phyloP scores from a whole-genome alignment of 352 stramenopile genomes.

The Globisporangium canariense region DNA sequence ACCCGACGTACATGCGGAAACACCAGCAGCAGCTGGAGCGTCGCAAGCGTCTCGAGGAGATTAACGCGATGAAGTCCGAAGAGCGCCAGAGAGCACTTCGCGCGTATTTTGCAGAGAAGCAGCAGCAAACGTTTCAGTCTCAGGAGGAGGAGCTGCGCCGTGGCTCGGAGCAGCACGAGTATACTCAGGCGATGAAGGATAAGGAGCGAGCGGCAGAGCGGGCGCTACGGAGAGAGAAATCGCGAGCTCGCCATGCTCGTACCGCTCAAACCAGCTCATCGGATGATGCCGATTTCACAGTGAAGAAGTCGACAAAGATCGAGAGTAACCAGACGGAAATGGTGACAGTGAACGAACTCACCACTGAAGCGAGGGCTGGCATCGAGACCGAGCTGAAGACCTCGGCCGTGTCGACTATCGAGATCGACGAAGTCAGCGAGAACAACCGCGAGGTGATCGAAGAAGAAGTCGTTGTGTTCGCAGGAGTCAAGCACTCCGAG shows the following conservation, averaged over 20 bases:
- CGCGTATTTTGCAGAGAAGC: slow-evolving; percentile 38
- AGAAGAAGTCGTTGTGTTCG: slow-evolving; percentile 1
- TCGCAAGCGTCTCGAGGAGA: slow-evolving; percentile 60
- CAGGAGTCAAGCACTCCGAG: neutral
- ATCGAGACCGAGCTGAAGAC: slow-evolving; percentile 8
- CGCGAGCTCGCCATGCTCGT: slow-evolving; percentile 4
- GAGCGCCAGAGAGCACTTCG: slow-evolving; percentile 53
- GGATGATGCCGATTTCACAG: neutral
- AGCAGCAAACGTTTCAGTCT: slow-evolving; percentile 36
- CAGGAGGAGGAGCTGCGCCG: slow-evolving; percentile 48
- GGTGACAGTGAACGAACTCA: slow-evolving; percentile 1
- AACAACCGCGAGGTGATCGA: slow-evolving; percentile 12
- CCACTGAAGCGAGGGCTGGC: neutral
- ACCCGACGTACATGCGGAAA: slow-evolving; percentile 37
- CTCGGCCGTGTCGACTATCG: neutral
- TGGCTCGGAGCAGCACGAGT: slow-evolving; percentile 53
- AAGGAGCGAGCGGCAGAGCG: slow-evolving; percentile 18
- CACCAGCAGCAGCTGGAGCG: slow-evolving; percentile 58
- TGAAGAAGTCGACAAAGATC: neutral
- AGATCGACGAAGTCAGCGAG: slow-evolving; percentile 11
- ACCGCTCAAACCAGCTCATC: slow-evolving; percentile 7
- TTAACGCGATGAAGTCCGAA: slow-evolving; percentile 54
- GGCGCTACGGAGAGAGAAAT: slow-evolving; percentile 13
- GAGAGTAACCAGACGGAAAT: slow-evolving; percentile 1
- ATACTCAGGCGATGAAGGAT: slow-evolving; percentile 27